Evolutionary conservation across 306 rosid genomes (phyloP), one percentile per base, ranked within the genome.

Genomic region (Biancaea sappan): DNA sequence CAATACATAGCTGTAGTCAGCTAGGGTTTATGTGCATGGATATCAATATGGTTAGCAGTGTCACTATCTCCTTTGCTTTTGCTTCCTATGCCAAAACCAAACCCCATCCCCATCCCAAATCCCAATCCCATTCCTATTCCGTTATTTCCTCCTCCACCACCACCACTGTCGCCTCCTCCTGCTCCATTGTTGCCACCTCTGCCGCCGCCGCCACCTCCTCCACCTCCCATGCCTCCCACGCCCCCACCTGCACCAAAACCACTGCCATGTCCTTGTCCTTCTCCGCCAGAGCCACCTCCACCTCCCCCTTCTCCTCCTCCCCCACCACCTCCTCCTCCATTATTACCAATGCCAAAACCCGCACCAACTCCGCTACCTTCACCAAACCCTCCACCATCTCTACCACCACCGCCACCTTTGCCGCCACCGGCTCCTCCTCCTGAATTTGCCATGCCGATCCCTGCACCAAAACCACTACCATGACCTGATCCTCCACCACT

Each of bases 101-200:
- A 79, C 0, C 92, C 92, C 15, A 88, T 70, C 11, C 85, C 85
- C 59, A 10, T 88, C 81, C 89, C 92, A 10, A 88, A 73, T n/a
- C 92, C 92, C 14, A 88, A 66, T 13, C 89, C 88, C 8, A 85
- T 66, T 11, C 88, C 86, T 10, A 81, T 65, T 0, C 82, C 88
- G 54, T 18, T 69, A 6, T 69, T 77, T 3, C 63, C 73, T 13
- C 19, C 50, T 0, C 26, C 58, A 4, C n/a, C n/a, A n/a, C n/a
- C n/a, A n/a, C n/a, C n/a, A n/a, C n/a, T n/a, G n/a, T n/a, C n/a
- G n/a, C n/a, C n/a, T n/a, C n/a, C n/a, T n/a, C n/a, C n/a, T n/a
- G n/a, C n/a, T n/a, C n/a, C n/a, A n/a, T n/a, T n/a, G n/a, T n/a
- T n/a, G n/a, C 71, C 59, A 2, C 35, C 61, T 0, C 69, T 58